Evolutionary conservation across 495 filamentous ascomycete species (phyloP).

Genomic region (Podospora appendiculata): DNA sequence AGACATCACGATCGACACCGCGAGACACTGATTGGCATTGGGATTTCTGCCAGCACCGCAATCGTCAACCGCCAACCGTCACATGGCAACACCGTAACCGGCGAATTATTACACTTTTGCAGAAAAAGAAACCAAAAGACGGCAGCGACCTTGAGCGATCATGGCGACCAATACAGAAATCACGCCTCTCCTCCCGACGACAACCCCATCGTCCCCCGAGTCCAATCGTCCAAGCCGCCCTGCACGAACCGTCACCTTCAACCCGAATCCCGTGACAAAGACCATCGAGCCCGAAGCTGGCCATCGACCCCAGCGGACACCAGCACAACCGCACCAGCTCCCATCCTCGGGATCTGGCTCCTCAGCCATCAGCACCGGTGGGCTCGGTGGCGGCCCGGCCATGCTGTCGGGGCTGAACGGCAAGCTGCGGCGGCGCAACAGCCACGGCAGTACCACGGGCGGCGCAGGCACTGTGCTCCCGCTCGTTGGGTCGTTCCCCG

Average conservation of each 20-base stretch:
- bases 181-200: slow-evolving; percentile 29
- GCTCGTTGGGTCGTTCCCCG: slow-evolving; percentile 38
- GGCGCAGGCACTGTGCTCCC: slow-evolving; percentile 29
- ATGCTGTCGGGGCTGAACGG: slow-evolving; percentile 78
- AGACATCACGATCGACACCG: too few relatives aligned
- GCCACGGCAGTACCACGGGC: slow-evolving; percentile 43
- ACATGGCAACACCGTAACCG: too few relatives aligned
- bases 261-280: slow-evolving; percentile 39
- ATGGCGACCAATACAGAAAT: slow-evolving; percentile 11
- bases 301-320: slow-evolving; percentile 5
- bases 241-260: slow-evolving; percentile 41
- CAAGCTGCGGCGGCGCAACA: slow-evolving; percentile 80
- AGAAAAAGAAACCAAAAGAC: too few relatives aligned
- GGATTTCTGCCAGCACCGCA: too few relatives aligned
- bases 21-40: too few relatives aligned
- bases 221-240: slow-evolving; percentile 24
- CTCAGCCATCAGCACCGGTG: slow-evolving; percentile 21
- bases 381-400: slow-evolving; percentile 42
- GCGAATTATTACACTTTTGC: too few relatives aligned
- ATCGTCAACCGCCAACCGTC: too few relatives aligned
- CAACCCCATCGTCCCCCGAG: slow-evolving; percentile 22
- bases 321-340: slow-evolving; percentile 1
- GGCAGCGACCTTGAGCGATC: neutral
- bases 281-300: slow-evolving; percentile 39
- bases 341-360: slow-evolving; percentile 1